These are phyloP conservation scores for Amanita molliuscula DNA, from an alignment of 768 basidiomycete species.

Conservation along the genomic window DNA sequence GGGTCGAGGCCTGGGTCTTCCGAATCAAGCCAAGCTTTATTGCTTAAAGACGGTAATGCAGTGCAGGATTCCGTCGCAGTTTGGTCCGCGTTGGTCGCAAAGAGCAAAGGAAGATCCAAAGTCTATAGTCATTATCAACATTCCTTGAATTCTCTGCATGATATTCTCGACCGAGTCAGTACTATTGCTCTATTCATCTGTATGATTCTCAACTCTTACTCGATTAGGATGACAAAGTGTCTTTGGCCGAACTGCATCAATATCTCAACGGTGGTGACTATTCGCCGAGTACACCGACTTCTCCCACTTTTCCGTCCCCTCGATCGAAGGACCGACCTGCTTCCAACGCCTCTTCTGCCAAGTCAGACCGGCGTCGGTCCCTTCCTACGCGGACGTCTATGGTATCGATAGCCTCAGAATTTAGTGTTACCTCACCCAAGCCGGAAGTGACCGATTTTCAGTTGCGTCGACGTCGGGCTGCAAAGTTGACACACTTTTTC, in stretches of 20 bases:
- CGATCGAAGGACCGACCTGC: conserved; percentile 18
- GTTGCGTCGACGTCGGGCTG: conserved; percentile 59
- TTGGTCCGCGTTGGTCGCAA: conserved; percentile 2
- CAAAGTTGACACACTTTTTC: conserved; percentile 82
- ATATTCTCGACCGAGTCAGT: conserved; percentile 71
- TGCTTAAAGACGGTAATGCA: conserved; percentile 22
- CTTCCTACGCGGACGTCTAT: conserved; percentile 57
- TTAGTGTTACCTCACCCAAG: conserved; percentile 27
- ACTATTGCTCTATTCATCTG: not conserved
- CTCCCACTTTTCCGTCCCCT: conserved; percentile 17
- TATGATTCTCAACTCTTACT: not conserved
- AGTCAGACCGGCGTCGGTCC: conserved; percentile 59
- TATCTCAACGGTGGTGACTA: conserved; percentile 36
- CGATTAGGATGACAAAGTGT: conserved; percentile 61
- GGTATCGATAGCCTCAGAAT: conserved; percentile 47
- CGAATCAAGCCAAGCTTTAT: conserved; percentile 47
- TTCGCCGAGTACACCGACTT: conserved; percentile 10
- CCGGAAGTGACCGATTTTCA: conserved; percentile 52
- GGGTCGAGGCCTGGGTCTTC: conserved; percentile 44
- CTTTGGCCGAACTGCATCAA: conserved; percentile 65
- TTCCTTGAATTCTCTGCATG: conserved; percentile 70
- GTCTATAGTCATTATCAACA: conserved; percentile 73
- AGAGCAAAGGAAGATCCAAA: conserved; percentile 24
- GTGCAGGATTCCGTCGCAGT: conserved; percentile 8
- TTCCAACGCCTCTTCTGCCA: conserved; percentile 29